phyloP scores from a whole-genome alignment of 257 asterid genomes.

The Solanum phureja region DNA sequence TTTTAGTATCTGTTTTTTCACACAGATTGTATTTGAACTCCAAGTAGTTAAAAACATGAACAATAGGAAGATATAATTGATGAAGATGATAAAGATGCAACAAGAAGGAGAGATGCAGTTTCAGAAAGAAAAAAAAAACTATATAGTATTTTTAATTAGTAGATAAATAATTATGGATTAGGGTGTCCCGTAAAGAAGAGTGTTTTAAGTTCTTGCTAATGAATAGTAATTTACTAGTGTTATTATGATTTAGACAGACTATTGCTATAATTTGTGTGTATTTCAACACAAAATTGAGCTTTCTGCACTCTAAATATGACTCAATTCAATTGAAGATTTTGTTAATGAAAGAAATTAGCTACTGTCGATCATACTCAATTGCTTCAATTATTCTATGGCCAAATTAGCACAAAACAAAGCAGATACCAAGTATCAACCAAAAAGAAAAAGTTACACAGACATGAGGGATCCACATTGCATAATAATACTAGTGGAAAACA shows the following conservation, averaged over 20 bases:
- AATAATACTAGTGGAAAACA: not conserved
- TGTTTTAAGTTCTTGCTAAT: no score
- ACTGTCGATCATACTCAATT: not conserved
- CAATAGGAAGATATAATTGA: constrained; percentile 43
- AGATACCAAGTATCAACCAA: not conserved
- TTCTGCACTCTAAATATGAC: not conserved
- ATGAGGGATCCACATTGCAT: not conserved
- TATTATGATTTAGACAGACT: not conserved
- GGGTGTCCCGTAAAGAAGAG: not conserved
- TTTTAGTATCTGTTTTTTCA: not conserved
- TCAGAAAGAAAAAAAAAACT: not conserved
- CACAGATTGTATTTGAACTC: not conserved
- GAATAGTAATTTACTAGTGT: not conserved
- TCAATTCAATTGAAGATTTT: not conserved
- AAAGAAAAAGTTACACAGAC: not conserved
- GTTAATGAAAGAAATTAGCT: not conserved
- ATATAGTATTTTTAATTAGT: not conserved
- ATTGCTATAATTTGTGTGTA: not conserved
- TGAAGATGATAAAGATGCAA: constrained; percentile 37
- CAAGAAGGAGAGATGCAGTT: not conserved
- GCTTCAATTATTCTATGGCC: not conserved
- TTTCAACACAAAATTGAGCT: not conserved
- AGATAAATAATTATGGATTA: not conserved
- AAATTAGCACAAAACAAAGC: not conserved
- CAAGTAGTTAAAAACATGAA: constrained; percentile 12